phyloP scores from a whole-genome alignment of 2,329 filamentous ascomycete species.

The Microcera coccophila region DNA sequence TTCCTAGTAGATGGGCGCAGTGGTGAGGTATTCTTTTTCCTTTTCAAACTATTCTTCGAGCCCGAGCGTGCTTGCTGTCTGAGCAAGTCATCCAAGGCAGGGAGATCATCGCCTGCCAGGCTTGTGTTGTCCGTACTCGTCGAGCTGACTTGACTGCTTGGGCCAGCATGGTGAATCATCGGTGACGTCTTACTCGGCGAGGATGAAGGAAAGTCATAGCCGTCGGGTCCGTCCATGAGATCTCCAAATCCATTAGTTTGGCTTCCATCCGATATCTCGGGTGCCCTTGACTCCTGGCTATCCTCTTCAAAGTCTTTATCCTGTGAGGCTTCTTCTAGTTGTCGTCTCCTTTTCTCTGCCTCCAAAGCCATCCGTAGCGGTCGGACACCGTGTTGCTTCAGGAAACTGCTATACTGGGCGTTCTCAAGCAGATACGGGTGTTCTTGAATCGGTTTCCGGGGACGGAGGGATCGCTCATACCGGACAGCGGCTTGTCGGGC shows the following conservation, averaged over 20 bases:
- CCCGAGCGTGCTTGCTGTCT: constrained; percentile 14
- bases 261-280: constrained; percentile 34
- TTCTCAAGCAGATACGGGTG: constrained; percentile 57
- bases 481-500: constrained; percentile 29
- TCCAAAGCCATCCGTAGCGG: constrained; percentile 44
- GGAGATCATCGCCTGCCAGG: constrained; percentile 36
- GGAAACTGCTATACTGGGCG: constrained; percentile 49
- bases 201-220: constrained; percentile 24
- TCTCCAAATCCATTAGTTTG: constrained; percentile 24
- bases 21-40: constrained; percentile 21
- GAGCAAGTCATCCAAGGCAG: constrained; percentile 35
- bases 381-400: constrained; percentile 53
- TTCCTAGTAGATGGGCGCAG: constrained; percentile 29
- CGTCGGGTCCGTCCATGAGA: constrained; percentile 16
- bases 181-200: constrained; percentile 30
- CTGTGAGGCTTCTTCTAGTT: constrained; percentile 47
- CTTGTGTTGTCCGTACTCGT: constrained; percentile 37
- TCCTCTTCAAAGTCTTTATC: constrained; percentile 52
- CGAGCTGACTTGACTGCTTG: constrained; percentile 35
- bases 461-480: constrained; percentile 50
- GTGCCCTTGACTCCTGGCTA: constrained; percentile 41
- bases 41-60: constrained; percentile 18
- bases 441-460: constrained; percentile 58
- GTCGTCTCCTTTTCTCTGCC: constrained; percentile 25
- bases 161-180: constrained; percentile 18